Conservation (phyloP, 306 rosid genomes). For the Fragaria vesca region DNA sequence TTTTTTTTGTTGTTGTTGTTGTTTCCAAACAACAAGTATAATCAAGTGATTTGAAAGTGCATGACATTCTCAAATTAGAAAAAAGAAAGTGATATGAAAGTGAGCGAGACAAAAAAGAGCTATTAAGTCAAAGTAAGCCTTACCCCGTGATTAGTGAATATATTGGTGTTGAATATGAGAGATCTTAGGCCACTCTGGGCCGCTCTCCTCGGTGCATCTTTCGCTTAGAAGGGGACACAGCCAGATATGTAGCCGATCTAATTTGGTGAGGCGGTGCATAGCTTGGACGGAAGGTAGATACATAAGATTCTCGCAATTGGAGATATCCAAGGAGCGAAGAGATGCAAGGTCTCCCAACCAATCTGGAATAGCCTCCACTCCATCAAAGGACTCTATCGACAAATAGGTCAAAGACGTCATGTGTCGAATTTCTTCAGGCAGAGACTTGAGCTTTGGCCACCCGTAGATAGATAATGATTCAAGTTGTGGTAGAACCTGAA, state of each 20-base stretch:
- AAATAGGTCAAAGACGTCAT: background rate
- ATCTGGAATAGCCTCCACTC: background rate
- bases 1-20: too few relatives aligned
- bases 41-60: too few relatives aligned
- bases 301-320: background rate
- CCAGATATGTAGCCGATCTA: fast-evolving
- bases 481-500: background rate
- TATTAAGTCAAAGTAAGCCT: fast-evolving
- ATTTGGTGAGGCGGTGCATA: background rate
- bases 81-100: too few relatives aligned
- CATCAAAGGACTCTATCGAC: fast-evolving
- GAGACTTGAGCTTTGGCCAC: background rate
- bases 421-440: slow-evolving; percentile 17
- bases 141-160: too few relatives aligned
- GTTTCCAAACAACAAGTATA: too few relatives aligned
- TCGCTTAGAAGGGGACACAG: background rate
- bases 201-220: background rate
- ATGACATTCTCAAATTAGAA: too few relatives aligned
- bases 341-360: background rate
- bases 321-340: background rate
- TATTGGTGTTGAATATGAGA: background rate
- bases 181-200: slow-evolving; percentile 2
- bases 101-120: too few relatives aligned
- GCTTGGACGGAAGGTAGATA: background rate
- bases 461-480: background rate